phyloP scores from a whole-genome alignment of 495 filamentous ascomycete genomes.

The Talaromyces liani region DNA sequence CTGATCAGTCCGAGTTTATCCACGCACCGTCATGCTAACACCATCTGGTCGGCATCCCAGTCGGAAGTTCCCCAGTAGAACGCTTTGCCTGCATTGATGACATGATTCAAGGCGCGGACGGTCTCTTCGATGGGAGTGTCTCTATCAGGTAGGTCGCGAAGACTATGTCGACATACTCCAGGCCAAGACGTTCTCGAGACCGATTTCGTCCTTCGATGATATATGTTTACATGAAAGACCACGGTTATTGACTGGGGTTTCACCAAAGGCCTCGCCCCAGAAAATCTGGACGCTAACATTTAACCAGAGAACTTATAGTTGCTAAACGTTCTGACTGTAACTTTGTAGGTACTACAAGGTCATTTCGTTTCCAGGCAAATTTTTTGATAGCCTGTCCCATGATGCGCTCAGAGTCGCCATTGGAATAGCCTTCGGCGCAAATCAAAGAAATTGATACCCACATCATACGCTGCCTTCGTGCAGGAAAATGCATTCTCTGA shows the following conservation, averaged over 20 bases:
- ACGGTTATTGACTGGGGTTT: conserved; percentile 60
- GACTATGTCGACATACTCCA: conserved; percentile 67
- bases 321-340: conserved; percentile 20
- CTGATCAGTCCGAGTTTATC: conserved; percentile 67
- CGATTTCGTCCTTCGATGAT: conserved; percentile 61
- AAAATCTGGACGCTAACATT: conserved; percentile 42
- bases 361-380: conserved; percentile 62
- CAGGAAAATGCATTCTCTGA: conserved; percentile 56
- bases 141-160: conserved; percentile 81
- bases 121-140: conserved; percentile 80
- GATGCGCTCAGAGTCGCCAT: conserved; percentile 62
- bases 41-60: conserved; percentile 77
- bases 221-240: conserved; percentile 80
- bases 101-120: conserved; percentile 75
- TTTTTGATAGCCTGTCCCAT: conserved; percentile 64
- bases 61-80: conserved; percentile 91
- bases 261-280: conserved; percentile 54
- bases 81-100: conserved; percentile 67
- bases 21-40: conserved; percentile 64
- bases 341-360: conserved; percentile 80
- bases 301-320: not conserved
- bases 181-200: conserved; percentile 59
- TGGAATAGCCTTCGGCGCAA: conserved; percentile 50
- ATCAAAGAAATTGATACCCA: conserved; percentile 68
- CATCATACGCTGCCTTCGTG: conserved; percentile 69